Evolutionary conservation across 2,329 filamentous ascomycete genomes (phyloP), one percentile per base, ranked within the genome.

Genomic region (Dactylellina drechsleri): DNA sequence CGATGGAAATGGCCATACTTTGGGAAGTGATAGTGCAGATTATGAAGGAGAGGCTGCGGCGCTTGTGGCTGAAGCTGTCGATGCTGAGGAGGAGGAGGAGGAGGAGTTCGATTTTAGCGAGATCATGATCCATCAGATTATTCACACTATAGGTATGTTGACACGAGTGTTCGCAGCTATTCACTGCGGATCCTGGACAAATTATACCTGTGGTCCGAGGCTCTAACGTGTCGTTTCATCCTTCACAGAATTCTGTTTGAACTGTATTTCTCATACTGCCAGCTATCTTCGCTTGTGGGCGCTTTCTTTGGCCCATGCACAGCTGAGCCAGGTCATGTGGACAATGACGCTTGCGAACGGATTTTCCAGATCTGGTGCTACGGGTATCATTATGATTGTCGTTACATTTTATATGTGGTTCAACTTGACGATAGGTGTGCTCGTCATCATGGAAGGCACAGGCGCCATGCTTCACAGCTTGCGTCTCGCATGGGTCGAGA

Each of bases 231-330:
- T 36, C 10, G 31, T 36, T 36, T 3, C 2, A 4, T 41, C 16
- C 53, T 5, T 23, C 43, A 3, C 78, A 93, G 92, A 99, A 86
- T 99, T 99, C 85, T 99, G 95, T 82, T 87, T 99, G 79, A 99
- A 99, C 86, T 98, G 94, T 82, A 94, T 99, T 77, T 99, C 95
- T 31, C 95, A 99, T 84, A 99, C 96, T 3, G 95, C 95, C 3
- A 99, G 95, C 0, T 99, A 99, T 83, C 91, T 99, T 56, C 95
- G 95, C 85, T 91, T 99, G 52, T 99, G 95, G 95, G 95, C 95
- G 36, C 83, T 99, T 79, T 99, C 95, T 1, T 90, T 99, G 74
- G 95, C 95, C 36, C 95, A 99, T 85, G 95, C 99, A 83, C 95
- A 98, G 86, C 89, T 99, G 75, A 97, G 92, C 57, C 91, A 93